Base-by-base conservation (phyloP, 257 asterid species). In the Nicotiana undulata region DNA sequence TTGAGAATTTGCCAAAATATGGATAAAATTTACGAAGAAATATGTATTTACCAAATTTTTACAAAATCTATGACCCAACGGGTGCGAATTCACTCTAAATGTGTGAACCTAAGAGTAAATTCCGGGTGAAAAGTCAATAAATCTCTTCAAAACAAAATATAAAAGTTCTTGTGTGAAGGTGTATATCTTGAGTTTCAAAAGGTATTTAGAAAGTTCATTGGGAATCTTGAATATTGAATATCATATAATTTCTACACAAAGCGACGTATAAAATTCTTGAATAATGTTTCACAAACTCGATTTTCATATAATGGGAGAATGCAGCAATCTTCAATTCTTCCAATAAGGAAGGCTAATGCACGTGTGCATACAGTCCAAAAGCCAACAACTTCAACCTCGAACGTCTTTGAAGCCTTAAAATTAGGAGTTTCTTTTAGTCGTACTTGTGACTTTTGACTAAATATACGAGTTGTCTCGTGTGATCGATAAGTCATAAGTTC, bases 401-500 rank as follows among this genome's bases (percentile, higher is more conserved):
- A 81, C 89, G 81, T 79, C 76, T 67, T 83, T 79, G 79, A 46
- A 83, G 92, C 89, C 92, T 83, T 84, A 84, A 88, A 83, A 79
- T 5, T 66, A 80, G 91, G 90, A 81, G 24, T 0, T 24, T 7
- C 80, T 85, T 87, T 80, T 80, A 86, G 86, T 74, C 87, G 86
- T 77, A 89, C 86, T 28, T 80, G 76, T 68, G 75, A 80, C 87
- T 85, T 85, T 80, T 85, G 86, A 87, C 87, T 82, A 60, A 63
- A 83, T 72, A 80, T 6, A 34, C 8, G 10, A 37, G 8, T 37
- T 1, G 10, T 37, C 8, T 6, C 9, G 1, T 7, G 2, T 7
- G 46, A 37, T 0, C 3, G 1, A 37, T 40, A 40, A 3, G 3
- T 40, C 3, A 40, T 3, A 3, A 2, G 11, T 40, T 40, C 0